Evolutionary conservation across 352 stramenopile genomes (phyloP).

Genomic region (Globisporangium polare): DNA sequence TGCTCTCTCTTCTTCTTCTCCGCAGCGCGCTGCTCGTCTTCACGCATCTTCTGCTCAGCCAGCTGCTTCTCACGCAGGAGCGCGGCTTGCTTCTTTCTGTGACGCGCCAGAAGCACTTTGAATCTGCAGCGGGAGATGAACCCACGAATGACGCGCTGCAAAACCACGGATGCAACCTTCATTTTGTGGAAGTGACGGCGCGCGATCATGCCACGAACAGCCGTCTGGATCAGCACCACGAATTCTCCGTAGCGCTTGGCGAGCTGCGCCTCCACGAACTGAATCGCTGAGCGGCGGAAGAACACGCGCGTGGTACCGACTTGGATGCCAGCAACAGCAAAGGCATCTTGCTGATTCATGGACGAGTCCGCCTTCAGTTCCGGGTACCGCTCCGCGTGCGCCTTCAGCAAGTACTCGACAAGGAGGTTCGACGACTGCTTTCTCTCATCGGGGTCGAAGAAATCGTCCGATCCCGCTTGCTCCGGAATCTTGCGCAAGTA

Average conservation of each 20-base stretch:
- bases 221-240: slow-evolving; percentile 78
- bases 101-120: slow-evolving; percentile 40
- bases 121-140: slow-evolving; percentile 60
- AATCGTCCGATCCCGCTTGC: slow-evolving; percentile 36
- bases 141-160: slow-evolving; percentile 64
- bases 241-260: slow-evolving; percentile 85
- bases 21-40: slow-evolving; percentile 27
- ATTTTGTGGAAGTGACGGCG: slow-evolving; percentile 47
- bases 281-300: slow-evolving; percentile 78
- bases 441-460: slow-evolving; percentile 49
- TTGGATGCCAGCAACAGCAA: slow-evolving; percentile 62
- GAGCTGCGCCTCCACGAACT: slow-evolving; percentile 83
- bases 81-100: slow-evolving; percentile 41
- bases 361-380: slow-evolving; percentile 32
- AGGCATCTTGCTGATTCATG: slow-evolving; percentile 39
- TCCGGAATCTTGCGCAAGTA: slow-evolving; percentile 67
- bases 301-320: slow-evolving; percentile 80
- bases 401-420: slow-evolving; percentile 63
- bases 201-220: slow-evolving; percentile 54
- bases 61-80: slow-evolving; percentile 35
- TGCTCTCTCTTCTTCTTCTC: slow-evolving; percentile 22
- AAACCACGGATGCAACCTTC: slow-evolving; percentile 32
- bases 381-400: slow-evolving; percentile 65
- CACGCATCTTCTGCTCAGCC: slow-evolving; percentile 28
- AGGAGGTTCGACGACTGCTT: slow-evolving; percentile 53